Evolutionary conservation across 2,329 filamentous ascomycete species (phyloP), one percentile per base, ranked within the genome.

Genomic region (Microascus cirrosus): DNA sequence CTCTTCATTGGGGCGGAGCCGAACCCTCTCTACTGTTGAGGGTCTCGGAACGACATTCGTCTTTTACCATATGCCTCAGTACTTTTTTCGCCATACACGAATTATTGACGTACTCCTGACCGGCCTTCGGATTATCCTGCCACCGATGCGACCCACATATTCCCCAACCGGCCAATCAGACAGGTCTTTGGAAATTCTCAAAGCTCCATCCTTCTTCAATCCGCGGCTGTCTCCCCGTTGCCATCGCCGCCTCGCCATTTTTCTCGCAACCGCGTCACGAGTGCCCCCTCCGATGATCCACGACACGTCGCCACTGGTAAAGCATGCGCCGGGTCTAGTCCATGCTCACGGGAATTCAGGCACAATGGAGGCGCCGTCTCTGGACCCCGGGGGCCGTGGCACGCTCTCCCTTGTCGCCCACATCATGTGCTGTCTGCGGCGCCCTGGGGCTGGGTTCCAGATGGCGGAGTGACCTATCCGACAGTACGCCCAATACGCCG

Each of bases 81-180:
- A 32, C 28, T 32, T 32, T 32, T 32, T 4, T 32, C 28, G 28
- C 28, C 8, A 4, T 32, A 32, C 28, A 4, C 28, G 28, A 32
- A 4, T 32, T 32, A 32, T 32, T 4, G 4, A 32, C 28, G 28
- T 32, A 32, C 28, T n/a, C 28, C 28, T 32, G 28, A 32, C 28
- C 28, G 28, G 28, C 36, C 36, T n/a, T 3, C 36, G 36, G 36
- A 42, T 42, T 42, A 42, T 15, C 24, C n/a, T 22, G 22, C 20
- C 6, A 8, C 45, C 45, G 45, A 7, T 12, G 20, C 10, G 12
- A 5, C 11, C n/a, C 45, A n/a, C 20, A 22, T 20, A 8, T 8
- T 36, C 61, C 63, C 8, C 56, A 57, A 32, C 25, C 36, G 45
- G 58, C 54, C 59, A 55, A 42, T 42, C 28, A 39, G 52, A 57